These are phyloP conservation scores for Leccinum griseonigrum DNA, from an alignment of 1,284 basidiomycete species.

Conservation along the genomic window DNA sequence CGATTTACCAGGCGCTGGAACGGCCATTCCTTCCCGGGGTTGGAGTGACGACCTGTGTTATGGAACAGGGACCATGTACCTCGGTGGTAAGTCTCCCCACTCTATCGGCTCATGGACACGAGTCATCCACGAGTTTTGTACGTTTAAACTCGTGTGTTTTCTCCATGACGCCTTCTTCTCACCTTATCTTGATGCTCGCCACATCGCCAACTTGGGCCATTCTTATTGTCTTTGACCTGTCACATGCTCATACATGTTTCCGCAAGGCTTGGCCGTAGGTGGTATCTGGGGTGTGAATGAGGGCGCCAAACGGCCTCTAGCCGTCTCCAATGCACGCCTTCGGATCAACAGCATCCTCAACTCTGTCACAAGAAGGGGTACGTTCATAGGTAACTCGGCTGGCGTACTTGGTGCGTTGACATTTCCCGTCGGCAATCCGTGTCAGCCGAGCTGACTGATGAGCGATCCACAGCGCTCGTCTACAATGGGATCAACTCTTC, in stretches of 20 bases:
- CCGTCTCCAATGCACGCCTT: constrained; percentile 79
- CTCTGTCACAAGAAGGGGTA: constrained; percentile 94
- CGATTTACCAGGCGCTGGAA: constrained; percentile 81
- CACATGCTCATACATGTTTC: constrained; percentile 65
- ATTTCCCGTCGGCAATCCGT: constrained; percentile 35
- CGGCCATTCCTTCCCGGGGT: constrained; percentile 89
- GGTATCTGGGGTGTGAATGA: constrained; percentile 96
- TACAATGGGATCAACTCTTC: constrained; percentile 97
- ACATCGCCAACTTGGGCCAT: constrained; percentile 49
- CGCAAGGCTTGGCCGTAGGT: constrained; percentile 86
- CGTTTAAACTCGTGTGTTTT: constrained; percentile 41
- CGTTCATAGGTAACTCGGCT: constrained; percentile 97
- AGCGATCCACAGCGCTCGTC: constrained; percentile 68
- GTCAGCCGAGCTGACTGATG: constrained; percentile 25
- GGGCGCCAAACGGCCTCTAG: constrained; percentile 85
- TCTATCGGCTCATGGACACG: constrained; percentile 46
- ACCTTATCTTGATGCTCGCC: constrained; percentile 60
- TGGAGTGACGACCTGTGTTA: constrained; percentile 99
- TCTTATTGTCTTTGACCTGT: constrained; percentile 73
- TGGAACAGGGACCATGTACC: constrained; percentile 98
- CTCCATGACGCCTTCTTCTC: constrained; percentile 43
- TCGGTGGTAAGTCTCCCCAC: constrained; percentile 78
- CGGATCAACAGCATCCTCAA: constrained; percentile 98
- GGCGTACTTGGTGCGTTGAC: constrained; percentile 85
- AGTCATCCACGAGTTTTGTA: constrained; percentile 55